phyloP scores from a whole-genome alignment of 1,284 basidiomycete species.

The Xerocomus nothofagi region DNA sequence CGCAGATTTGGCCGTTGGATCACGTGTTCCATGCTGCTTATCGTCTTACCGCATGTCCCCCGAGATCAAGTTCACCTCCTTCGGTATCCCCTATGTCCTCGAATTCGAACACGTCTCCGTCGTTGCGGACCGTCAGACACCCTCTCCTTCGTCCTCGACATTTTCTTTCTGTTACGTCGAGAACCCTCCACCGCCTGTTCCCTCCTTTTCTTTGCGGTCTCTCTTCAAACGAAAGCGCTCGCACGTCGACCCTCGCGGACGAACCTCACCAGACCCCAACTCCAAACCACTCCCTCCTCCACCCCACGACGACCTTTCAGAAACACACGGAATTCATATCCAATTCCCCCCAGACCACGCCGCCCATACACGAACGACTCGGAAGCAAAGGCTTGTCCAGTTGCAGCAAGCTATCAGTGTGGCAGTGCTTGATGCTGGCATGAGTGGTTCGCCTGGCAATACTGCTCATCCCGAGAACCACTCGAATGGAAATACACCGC shows the following conservation, averaged over 20 bases:
- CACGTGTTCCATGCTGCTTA: conserved; percentile 12
- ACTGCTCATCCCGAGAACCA: conserved; percentile 16
- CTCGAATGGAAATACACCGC: neutral
- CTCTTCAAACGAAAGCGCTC: conserved; percentile 28
- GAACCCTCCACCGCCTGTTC: conserved; percentile 8
- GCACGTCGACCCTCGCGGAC: neutral
- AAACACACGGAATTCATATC: conserved; percentile 40
- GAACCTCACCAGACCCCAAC: neutral
- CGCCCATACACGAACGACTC: conserved; percentile 14
- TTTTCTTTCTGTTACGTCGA: conserved; percentile 33
- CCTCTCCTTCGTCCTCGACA: conserved; percentile 18
- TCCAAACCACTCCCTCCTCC: conserved; percentile 25
- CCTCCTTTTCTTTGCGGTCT: conserved; percentile 19
- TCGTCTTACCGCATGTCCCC: conserved; percentile 33
- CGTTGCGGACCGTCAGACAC: conserved; percentile 20
- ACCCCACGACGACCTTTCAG: conserved; percentile 4
- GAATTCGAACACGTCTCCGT: conserved; percentile 48
- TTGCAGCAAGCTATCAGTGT: conserved; percentile 44
- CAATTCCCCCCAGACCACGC: conserved; percentile 32
- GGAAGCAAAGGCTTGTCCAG: conserved; percentile 36
- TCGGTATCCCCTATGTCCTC: conserved; percentile 38
- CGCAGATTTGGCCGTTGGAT: neutral
- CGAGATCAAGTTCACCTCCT: conserved; percentile 43
- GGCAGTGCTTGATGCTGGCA: conserved; percentile 49
- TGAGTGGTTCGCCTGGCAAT: conserved; percentile 39